Evolutionary conservation across 208 protist genomes (phyloP).

Genomic region (Leptomonas pyrrhocoris): DNA sequence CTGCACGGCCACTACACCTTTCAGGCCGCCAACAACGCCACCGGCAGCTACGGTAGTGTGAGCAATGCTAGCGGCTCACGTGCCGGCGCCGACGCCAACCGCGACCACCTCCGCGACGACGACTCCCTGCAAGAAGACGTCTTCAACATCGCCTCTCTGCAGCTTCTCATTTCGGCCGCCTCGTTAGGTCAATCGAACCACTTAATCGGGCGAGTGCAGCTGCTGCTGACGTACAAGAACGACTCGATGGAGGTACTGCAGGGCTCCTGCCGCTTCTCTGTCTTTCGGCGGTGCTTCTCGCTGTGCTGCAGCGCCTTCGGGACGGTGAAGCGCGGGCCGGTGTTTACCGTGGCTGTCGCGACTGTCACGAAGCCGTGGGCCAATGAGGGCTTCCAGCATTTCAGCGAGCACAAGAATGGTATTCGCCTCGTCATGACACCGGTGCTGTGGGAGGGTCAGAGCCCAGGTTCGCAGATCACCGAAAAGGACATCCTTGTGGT

Average conservation of each 20-base stretch:
- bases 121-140: constrained; percentile 25
- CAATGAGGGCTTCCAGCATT: constrained; percentile 49
- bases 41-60: constrained; percentile 14
- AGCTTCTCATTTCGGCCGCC: constrained; percentile 56
- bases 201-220: constrained; percentile 62
- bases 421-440: constrained; percentile 71
- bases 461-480: constrained; percentile 52
- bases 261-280: constrained; percentile 68
- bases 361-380: constrained; percentile 57
- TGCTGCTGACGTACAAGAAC: constrained; percentile 68
- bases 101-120: constrained; percentile 14
- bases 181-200: constrained; percentile 68
- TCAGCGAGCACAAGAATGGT: constrained; percentile 55
- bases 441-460: constrained; percentile 54
- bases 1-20: constrained; percentile 78
- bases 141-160: constrained; percentile 45
- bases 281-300: constrained; percentile 56
- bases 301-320: constrained; percentile 62
- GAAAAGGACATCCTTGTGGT: constrained; percentile 70
- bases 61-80: constrained; percentile 20
- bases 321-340: constrained; percentile 44
- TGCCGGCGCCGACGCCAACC: background rate
- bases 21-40: constrained; percentile 21
- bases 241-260: constrained; percentile 68
- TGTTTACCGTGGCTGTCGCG: constrained; percentile 68